Evolutionary conservation across 148 eudicot genomes (phyloP), one percentile per base, ranked within the genome.

Genomic region (Diospyros lotus): DNA sequence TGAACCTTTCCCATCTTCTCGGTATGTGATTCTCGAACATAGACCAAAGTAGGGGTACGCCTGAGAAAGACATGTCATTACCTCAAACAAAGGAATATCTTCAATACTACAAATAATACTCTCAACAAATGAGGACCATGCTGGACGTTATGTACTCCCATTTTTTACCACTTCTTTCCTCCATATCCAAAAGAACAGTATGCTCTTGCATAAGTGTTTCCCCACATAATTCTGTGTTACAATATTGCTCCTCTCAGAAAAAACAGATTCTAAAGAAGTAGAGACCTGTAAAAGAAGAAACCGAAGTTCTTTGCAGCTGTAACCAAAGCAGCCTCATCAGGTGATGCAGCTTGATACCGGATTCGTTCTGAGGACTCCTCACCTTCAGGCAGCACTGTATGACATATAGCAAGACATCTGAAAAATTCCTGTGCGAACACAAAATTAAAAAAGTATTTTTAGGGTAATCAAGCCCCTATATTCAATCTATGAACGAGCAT

Each of bases 321-420:
- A 72, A 95, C 99, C 83, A 95, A 83, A 71, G 99, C 99, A 79
- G 99, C 86, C 81, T 95, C 99, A 82, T 95, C 99, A 50, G 99
- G 99, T 40, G 99, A 95, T 79, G 99, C 93, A 64, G 99, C 99
- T 88, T 95, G 99, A 82, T 95, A 95, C 40, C 76, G 75, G 68
- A 93, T 87, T 83, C 85, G 92, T 80, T 95, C 99, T 52, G 91
- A 97, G 80, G 94, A 79, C 79, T 92, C 97, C 45, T 95, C 97
- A 77, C 99, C 99, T 89, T 95, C 99, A 69, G 96, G 97, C 78
- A 95, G 94, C 73, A 95, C 99, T 39, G 97, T 95, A 73, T 95
- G 99, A 79, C 99, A 95, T 69, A 95, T 92, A 38, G 97, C 99
- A 77, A 95, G 96, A 84, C 99, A 95, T 86, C 94, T 95, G 81